Percentiles rank a stretch among this genome's conserved stretches.
phyloP scores from a whole-genome alignment of 148 eudicot genomes.

The Chenopodium berlandieri region DNA sequence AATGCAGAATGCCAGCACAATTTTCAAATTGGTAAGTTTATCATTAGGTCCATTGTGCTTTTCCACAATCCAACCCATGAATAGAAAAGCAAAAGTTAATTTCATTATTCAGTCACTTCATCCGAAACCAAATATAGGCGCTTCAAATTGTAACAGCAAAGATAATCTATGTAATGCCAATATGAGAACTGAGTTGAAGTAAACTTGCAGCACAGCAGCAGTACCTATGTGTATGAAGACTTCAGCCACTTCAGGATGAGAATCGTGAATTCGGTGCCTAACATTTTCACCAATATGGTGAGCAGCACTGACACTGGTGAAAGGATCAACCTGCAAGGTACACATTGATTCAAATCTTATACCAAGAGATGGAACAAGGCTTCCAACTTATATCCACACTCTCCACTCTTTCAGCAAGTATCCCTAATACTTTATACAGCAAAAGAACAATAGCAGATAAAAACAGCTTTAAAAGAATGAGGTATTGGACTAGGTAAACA shows the following conservation, averaged over 20 bases:
- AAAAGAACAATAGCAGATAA: background rate
- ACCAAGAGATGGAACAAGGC: background rate
- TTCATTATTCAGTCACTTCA: background rate
- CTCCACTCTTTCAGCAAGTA: background rate
- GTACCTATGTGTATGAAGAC: constrained; percentile 96
- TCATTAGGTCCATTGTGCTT: background rate
- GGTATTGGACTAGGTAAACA: background rate
- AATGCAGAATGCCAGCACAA: background rate
- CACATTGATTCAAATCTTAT: constrained; percentile 17
- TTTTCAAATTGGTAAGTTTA: background rate
- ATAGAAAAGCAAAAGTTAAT: background rate
- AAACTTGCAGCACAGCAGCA: background rate
- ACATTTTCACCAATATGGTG: constrained; percentile 90
- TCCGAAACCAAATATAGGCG: background rate
- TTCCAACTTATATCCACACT: background rate
- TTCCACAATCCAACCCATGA: background rate
- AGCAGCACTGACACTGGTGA: constrained; percentile 91
- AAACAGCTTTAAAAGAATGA: background rate
- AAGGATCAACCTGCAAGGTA: constrained; percentile 81
- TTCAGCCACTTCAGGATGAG: constrained; percentile 87
- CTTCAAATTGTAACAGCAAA: background rate
- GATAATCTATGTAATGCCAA: background rate
- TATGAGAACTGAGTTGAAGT: background rate
- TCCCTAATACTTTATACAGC: background rate
- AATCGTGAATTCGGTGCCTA: constrained; percentile 58